These are phyloP conservation scores for Globisporangium paddicum DNA, from an alignment of 352 stramenopile species.

Conservation along the genomic window DNA sequence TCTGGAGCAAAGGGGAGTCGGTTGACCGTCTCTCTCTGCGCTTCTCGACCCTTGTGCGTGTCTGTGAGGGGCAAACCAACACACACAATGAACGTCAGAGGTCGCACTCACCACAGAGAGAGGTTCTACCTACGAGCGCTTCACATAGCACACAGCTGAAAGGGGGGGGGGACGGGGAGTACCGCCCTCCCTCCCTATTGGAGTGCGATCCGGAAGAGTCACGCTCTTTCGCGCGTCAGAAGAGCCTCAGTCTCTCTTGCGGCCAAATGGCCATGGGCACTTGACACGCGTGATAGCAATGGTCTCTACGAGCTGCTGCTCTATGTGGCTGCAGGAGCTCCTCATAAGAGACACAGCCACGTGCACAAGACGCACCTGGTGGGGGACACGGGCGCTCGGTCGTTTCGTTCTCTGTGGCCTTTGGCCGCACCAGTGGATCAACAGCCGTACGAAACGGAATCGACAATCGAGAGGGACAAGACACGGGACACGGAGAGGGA, in stretches of 20 bases:
- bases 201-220: slow-evolving; percentile 5
- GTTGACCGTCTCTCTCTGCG: background rate
- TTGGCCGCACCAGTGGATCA: slow-evolving; percentile 17
- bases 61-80: background rate
- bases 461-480: slow-evolving; percentile 2
- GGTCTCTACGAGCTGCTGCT: no score
- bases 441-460: slow-evolving; percentile 14
- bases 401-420: slow-evolving; percentile 15
- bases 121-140: no score
- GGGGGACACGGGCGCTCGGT: slow-evolving; percentile 3
- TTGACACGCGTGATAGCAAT: background rate
- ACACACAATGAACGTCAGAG: background rate
- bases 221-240: slow-evolving; percentile 8
- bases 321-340: no score
- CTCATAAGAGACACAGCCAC: background rate
- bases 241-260: background rate
- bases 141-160: no score
- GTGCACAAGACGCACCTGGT: slow-evolving; percentile 8
- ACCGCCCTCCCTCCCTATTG: background rate
- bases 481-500: no score
- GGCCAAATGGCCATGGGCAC: no score
- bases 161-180: background rate
- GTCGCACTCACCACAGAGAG: background rate
- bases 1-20: background rate
- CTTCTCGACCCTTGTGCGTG: background rate